These are phyloP conservation scores for Tilletia walkeri DNA, from an alignment of 1,284 basidiomycete genomes.

Conservation along the genomic window DNA sequence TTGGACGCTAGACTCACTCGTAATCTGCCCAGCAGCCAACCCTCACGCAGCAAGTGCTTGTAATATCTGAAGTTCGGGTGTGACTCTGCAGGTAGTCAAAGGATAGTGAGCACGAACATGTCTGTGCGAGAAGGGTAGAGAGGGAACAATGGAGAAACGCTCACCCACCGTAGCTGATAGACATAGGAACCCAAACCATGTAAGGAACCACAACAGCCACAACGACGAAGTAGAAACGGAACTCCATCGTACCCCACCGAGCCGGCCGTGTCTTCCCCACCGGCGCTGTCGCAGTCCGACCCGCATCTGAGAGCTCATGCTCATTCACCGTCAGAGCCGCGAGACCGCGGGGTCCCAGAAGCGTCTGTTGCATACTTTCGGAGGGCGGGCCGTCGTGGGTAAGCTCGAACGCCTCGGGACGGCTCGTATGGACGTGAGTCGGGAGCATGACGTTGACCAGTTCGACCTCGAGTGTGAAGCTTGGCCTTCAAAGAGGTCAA, in stretches of 20 bases:
- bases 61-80: slow-evolving; percentile 73
- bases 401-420: too few species aligned
- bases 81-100: not conserved
- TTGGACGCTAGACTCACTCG: slow-evolving; percentile 53
- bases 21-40: slow-evolving; percentile 60
- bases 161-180: slow-evolving; percentile 65
- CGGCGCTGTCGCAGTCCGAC: not conserved
- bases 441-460: too few species aligned
- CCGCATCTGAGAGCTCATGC: not conserved
- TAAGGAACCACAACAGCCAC: slow-evolving; percentile 68
- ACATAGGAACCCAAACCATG: slow-evolving; percentile 77
- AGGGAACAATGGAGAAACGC: not conserved
- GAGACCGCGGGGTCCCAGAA: not conserved
- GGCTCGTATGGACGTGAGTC: too few species aligned
- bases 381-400: not conserved
- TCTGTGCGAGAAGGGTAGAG: not conserved
- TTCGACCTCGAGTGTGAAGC: too few species aligned
- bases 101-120: not conserved
- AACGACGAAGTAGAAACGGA: slow-evolving; percentile 71
- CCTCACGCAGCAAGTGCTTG: slow-evolving; percentile 63
- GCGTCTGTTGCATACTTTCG: too few species aligned
- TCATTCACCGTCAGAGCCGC: slow-evolving; percentile 6
- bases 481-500: too few species aligned
- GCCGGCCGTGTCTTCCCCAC: slow-evolving; percentile 25
- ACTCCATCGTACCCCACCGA: slow-evolving; percentile 80